Base-by-base conservation (phyloP, 371 early-diverging fungal species). In the Lichtheimia corymbifera region DNA sequence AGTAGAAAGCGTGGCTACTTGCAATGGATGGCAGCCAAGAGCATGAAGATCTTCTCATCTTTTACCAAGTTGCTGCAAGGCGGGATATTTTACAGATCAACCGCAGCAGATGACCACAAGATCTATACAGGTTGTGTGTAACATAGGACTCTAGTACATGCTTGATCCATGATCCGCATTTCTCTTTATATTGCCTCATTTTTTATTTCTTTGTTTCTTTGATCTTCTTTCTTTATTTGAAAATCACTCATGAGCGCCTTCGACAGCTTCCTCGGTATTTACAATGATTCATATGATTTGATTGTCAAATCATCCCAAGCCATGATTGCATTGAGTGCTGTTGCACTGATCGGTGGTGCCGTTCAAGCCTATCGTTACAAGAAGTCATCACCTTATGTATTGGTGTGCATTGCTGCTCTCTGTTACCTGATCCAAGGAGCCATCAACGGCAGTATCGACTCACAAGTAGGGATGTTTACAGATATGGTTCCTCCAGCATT, bases 241-340 rank as follows among this genome's bases (percentile, higher is more conserved):
- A n/a, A 15, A 35, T 4, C 35, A 35, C 2, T 54, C 53, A 54
- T 54, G 54, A 54, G 54, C 28, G 7, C 11, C 12, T 30, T 54
- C 7, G 41, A 41, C 18, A 41, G 54, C 14, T 9, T 54, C 11
- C 18, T 40, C 3, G 17, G 7, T n/a, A 22, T 12, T 3, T 40
- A 41, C 18, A 54, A 12, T n/a, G 54, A 54, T 3, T 41, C 35
- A 0, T 54, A 40, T 54, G 41, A 40, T 12, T 41, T 54, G 17
- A 35, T 40, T 9, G 54, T 54, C 54, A 30, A 54, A 5, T 17
- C 41, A 54, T 17, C 24, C 18, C 54, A 54, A 54, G 54, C 54
- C 18, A 54, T 54, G 54, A 40, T 54, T 41, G 54, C 54, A 7
- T 22, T 54, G 5, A 54, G 54, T 40, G 41, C 54, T 5, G 54